Conservation (phyloP, 2,329 filamentous ascomycete species). For the Pseudogymnoascus sp. region DNA sequence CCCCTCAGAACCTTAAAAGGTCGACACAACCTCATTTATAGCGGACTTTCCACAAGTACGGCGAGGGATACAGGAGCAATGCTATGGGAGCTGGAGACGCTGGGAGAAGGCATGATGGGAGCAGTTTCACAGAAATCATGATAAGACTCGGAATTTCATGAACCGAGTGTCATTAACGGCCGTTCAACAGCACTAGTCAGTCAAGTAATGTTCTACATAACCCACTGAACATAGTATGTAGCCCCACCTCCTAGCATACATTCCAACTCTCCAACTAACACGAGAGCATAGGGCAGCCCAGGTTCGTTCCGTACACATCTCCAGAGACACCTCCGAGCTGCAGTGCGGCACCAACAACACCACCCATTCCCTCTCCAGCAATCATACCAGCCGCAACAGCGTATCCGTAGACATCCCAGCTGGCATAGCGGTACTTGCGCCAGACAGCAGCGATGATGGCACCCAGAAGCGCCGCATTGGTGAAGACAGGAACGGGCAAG, state of each 20-base stretch:
- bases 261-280: not conserved
- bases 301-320: constrained; percentile 28
- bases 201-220: not conserved
- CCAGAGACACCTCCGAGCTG: constrained; percentile 31
- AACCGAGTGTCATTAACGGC: not conserved
- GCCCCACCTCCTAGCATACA: not conserved
- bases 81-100: not conserved
- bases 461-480: constrained; percentile 52
- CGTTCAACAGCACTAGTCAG: not conserved
- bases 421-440: constrained; percentile 44
- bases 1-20: not conserved
- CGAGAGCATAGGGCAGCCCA: constrained; percentile 27
- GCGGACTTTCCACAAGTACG: not conserved
- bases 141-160: not conserved
- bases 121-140: not conserved
- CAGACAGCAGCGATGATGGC: constrained; percentile 45
- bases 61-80: too few species aligned
- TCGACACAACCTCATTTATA: not conserved
- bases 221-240: not conserved
- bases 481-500: constrained; percentile 48
- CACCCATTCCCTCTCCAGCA: constrained; percentile 56
- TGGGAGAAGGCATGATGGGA: not conserved
- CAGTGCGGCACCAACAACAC: constrained; percentile 49
- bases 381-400: constrained; percentile 54
- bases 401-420: constrained; percentile 53